These are phyloP conservation scores for Cryphonectria radicalis DNA, from an alignment of 2,329 filamentous ascomycete genomes.

Conservation along the genomic window DNA sequence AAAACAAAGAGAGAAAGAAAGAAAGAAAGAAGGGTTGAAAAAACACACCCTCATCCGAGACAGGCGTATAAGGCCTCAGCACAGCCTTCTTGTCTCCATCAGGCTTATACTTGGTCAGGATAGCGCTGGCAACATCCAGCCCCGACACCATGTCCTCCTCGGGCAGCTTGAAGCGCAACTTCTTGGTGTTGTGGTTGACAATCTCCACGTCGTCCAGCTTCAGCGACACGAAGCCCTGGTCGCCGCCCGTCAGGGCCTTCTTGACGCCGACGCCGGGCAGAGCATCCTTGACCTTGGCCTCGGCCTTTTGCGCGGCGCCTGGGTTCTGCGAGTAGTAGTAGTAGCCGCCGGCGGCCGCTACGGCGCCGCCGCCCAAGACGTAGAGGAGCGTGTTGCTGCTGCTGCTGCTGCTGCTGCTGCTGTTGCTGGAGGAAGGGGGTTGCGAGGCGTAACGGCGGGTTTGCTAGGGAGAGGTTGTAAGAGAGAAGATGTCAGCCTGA, in stretches of 20 bases:
- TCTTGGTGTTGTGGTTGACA: constrained; percentile 95
- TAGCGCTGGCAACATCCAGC: constrained; percentile 78
- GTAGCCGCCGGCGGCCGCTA: constrained; percentile 61
- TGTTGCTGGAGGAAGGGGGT: constrained; percentile 46
- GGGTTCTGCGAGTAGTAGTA: constrained; percentile 55
- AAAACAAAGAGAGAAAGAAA: neutral
- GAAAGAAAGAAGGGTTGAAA: neutral
- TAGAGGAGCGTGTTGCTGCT: constrained; percentile 65
- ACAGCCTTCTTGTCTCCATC: constrained; percentile 82
- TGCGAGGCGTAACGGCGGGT: constrained; percentile 72
- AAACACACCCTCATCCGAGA: constrained; percentile 76
- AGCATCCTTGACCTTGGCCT: constrained; percentile 52
- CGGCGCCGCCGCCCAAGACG: constrained; percentile 60
- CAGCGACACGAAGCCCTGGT: constrained; percentile 86
- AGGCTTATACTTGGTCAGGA: constrained; percentile 91
- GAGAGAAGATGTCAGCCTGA: constrained; percentile 31
- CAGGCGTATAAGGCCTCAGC: constrained; percentile 90
- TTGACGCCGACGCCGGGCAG: constrained; percentile 42
- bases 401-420: constrained; percentile 56
- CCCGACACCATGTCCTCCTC: constrained; percentile 85
- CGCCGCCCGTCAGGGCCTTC: constrained; percentile 75
- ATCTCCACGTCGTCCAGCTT: constrained; percentile 77
- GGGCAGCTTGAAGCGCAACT: constrained; percentile 83
- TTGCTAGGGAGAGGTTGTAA: constrained; percentile 46
- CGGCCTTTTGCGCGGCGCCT: constrained; percentile 59